Evolutionary conservation across 1,139 yeast species (phyloP), one percentile per base, ranked within the genome.

Genomic region (Kazachstania sp.): DNA sequence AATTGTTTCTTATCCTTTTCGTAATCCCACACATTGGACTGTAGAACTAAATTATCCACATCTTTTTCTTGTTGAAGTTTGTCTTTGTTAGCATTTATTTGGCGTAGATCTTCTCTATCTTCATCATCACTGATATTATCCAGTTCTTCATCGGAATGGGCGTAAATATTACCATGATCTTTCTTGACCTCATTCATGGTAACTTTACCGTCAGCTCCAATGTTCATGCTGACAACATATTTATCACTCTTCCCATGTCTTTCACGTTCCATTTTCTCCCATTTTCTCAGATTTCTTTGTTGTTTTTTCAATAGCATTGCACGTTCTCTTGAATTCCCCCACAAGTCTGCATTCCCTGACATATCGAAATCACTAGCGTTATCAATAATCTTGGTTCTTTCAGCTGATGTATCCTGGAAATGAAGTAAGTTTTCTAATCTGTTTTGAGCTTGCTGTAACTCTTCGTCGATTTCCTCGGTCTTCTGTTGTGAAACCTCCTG

Each of bases 341-440:
- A 94, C 59, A 82, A 83, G 58, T 90, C 97, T 1, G 88, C 78
- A 0, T 94, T 96, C 57, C 86, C 82, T 56, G 92, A 97, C 49
- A 92, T 88, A 54, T 92, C 87, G 61, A 81, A 92, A 63, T 94
- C 98, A 6, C 95, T 80, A 0, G 95, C 97, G 60, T 87, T 84
- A 61, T 94, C 99, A 39, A 94, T 90, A 53, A 94, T 88, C 57
- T 78, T 81, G 0, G 97, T 92, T 62, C 98, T 73, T 61, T 87
- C 94, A 1, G 90, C 88, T 5, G 95, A 86, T 9, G 92, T 80
- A 2, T 78, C 87, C 63, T 94, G 98, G 64, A 81, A 92, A 51
- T 79, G 77, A 43, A 94, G 70, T 43, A 94, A 69, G 28, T 79
- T 82, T 40, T 85, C 84, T 42, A 92, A 69, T 47, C 90, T 71